These are phyloP conservation scores for Carex arenaria DNA, from an alignment of 202 grass and related monocot species.

Conservation along the genomic window DNA sequence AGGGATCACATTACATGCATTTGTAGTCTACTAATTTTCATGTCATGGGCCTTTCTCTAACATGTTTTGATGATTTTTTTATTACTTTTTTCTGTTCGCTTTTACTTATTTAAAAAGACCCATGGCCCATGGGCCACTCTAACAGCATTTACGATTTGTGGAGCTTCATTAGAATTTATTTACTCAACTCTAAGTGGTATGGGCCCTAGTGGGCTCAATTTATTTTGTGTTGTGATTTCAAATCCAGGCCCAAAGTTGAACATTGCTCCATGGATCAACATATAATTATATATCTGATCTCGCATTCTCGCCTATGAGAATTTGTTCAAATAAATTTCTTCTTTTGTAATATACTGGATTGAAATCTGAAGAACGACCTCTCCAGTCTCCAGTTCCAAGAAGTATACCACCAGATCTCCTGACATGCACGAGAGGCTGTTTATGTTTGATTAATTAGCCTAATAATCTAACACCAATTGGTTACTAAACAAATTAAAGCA, in stretches of 20 bases:
- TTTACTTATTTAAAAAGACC: background rate
- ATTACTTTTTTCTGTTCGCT: background rate
- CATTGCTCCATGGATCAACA: too few relatives aligned
- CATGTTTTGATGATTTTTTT: background rate
- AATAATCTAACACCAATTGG: slow-evolving; percentile 13
- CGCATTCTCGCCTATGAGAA: background rate
- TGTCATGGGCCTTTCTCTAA: too few relatives aligned
- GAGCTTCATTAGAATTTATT: background rate
- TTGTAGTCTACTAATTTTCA: too few relatives aligned
- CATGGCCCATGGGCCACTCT: background rate
- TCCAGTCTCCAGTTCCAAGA: background rate
- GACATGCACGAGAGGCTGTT: background rate
- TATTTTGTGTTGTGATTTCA: background rate
- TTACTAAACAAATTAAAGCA: slow-evolving; percentile 1
- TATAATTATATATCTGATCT: background rate
- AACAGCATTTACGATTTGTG: background rate
- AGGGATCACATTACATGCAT: too few relatives aligned
- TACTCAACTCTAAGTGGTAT: background rate
- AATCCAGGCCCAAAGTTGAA: background rate
- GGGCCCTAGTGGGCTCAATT: background rate
- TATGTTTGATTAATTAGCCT: background rate
- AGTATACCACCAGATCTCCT: background rate
- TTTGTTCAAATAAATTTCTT: background rate
- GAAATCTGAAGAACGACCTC: slow-evolving; percentile 4
- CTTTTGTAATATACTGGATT: background rate